Evolutionary conservation across 2,329 filamentous ascomycete genomes (phyloP).

Genomic region (Elsinoe arachidis): DNA sequence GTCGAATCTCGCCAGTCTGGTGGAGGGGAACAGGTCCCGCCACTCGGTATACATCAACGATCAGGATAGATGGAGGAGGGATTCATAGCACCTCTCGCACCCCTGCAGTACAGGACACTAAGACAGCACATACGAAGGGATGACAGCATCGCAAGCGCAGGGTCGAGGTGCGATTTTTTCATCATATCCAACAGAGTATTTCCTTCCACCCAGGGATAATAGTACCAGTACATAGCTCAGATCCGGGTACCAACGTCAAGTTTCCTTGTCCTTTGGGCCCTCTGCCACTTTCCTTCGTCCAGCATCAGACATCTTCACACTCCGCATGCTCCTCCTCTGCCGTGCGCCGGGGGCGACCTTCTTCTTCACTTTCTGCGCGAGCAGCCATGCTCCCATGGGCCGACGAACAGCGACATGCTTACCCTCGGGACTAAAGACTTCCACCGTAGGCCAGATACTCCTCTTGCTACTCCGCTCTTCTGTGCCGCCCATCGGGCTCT

Average conservation of each 20-base stretch:
- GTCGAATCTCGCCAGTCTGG: slow-evolving; percentile 11
- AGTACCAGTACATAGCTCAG: neutral
- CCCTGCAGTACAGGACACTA: neutral
- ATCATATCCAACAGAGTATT: neutral
- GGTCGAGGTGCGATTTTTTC: neutral
- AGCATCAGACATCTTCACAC: slow-evolving; percentile 13
- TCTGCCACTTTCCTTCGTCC: slow-evolving; percentile 9
- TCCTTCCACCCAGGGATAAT: neutral
- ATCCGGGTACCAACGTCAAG: neutral
- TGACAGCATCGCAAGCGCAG: neutral
- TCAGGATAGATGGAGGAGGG: slow-evolving; percentile 2
- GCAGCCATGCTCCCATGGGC: slow-evolving; percentile 64
- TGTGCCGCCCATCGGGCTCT: slow-evolving; percentile 20
- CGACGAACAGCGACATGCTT: slow-evolving; percentile 59
- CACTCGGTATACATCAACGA: slow-evolving; percentile 5
- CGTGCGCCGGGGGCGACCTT: slow-evolving; percentile 44
- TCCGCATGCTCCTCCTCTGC: slow-evolving; percentile 55
- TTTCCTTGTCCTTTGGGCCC: neutral
- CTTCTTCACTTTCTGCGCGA: slow-evolving; percentile 45
- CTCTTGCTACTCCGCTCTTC: neutral
- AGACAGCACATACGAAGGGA: neutral
- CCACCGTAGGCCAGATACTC: slow-evolving; percentile 52
- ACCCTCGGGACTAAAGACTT: slow-evolving; percentile 81
- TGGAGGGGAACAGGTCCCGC: slow-evolving; percentile 9
- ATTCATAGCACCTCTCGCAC: neutral